These are phyloP conservation scores for Leccinum uliginosum DNA, from an alignment of 768 basidiomycete species.

Conservation along the genomic window DNA sequence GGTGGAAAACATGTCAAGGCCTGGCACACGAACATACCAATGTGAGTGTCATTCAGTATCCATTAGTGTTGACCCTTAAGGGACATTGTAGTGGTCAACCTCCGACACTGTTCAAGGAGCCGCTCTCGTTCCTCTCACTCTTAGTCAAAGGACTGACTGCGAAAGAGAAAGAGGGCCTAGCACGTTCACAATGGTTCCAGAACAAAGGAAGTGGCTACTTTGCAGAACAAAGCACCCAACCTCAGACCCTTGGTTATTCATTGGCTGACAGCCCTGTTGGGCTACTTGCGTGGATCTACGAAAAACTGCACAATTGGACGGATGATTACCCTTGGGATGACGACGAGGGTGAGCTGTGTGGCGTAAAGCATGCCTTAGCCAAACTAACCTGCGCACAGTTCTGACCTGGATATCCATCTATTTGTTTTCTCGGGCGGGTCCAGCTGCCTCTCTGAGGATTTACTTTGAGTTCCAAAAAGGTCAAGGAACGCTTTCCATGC, in stretches of 20 bases:
- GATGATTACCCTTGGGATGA: slow-evolving; percentile 55
- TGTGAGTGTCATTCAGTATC: slow-evolving; percentile 29
- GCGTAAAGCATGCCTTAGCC: background rate
- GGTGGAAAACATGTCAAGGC: slow-evolving; percentile 44
- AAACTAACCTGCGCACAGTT: slow-evolving; percentile 32
- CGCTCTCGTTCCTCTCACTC: slow-evolving; percentile 27
- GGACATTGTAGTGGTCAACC: slow-evolving; percentile 15
- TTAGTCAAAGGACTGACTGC: slow-evolving; percentile 26
- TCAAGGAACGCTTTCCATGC: accelerated
- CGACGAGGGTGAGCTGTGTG: slow-evolving; percentile 41
- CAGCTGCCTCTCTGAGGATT: slow-evolving; percentile 53
- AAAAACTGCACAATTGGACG: slow-evolving; percentile 45
- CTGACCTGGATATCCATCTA: slow-evolving; percentile 59
- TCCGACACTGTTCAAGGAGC: slow-evolving; percentile 22
- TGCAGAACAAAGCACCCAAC: slow-evolving; percentile 36
- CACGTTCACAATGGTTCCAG: slow-evolving; percentile 17
- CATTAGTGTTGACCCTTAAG: background rate
- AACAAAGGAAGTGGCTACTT: slow-evolving; percentile 30
- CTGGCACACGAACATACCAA: slow-evolving; percentile 47
- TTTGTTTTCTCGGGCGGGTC: slow-evolving; percentile 55
- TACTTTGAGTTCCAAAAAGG: slow-evolving; percentile 44
- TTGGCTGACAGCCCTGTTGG: slow-evolving; percentile 57
- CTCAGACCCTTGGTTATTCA: slow-evolving; percentile 51
- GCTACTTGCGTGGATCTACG: slow-evolving; percentile 52
- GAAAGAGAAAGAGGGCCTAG: slow-evolving; percentile 25